Base-by-base conservation (phyloP, 805 yeast genomes). In the Clavispora fructus region DNA sequence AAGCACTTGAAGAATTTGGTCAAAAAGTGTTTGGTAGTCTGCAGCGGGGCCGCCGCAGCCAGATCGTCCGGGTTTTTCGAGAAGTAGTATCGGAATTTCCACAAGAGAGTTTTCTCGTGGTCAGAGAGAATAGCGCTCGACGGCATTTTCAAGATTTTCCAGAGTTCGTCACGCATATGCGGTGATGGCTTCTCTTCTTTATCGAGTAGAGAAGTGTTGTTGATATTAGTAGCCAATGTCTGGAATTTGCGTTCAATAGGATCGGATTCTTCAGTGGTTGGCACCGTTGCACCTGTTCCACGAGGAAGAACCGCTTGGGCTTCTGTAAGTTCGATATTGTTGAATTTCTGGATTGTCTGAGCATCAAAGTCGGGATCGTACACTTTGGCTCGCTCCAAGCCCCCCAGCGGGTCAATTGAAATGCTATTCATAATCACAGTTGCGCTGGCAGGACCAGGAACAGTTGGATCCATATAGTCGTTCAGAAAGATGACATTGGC, bases 191-290 rank as follows among this genome's bases (percentile, higher is more conserved):
- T 88, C 40, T 88, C 72, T 47, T 90, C 97, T 54, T 80, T 82
- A 60, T 91, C 98, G 32, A 88, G 65, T 26, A 87, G 77, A 1
- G 87, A 77, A 42, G 84, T 79, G 57, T 86, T 85, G 54, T 91
- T 88, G 41, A 86, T 80, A 43, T 68, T 68, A 63, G 97, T 84
- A 52, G 91, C 94, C 43, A 92, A 67, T 47, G 85, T 81, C 53
- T 96, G 80, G 60, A 85, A 89, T 61, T 92, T 94, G 52, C 82
- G 77, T 60, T 94, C 98, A 19, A 94, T 83, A 1, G 97, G 96
- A 57, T 92, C 95, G 48, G 67, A 40, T 39, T 53, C 45, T 17
- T 46, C 39, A 29, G 37, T 30, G 19, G 42, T 45, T 1, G 23
- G 25, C 4, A 40, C 27, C 5, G 45, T 25, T 7, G 44, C 9